Conservation (phyloP, 371 early-diverging fungal genomes). For the Rhizopus stolonifer region DNA sequence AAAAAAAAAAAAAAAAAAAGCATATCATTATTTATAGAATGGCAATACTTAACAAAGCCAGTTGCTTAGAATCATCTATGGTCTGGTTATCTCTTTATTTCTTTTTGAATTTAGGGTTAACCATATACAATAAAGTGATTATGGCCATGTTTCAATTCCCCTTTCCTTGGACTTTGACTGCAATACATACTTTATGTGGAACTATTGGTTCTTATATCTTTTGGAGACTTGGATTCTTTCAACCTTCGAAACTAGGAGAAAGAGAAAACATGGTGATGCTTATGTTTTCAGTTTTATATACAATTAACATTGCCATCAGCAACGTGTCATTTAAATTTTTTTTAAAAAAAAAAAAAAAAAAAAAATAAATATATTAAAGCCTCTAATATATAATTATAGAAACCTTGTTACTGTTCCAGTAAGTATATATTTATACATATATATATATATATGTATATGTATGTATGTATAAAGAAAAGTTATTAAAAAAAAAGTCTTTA, state of each 20-base stretch:
- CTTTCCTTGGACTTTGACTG: constrained; percentile 89
- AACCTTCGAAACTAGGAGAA: constrained; percentile 57
- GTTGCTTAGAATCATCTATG: constrained; percentile 42
- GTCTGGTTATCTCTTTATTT: constrained; percentile 76
- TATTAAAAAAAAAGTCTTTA: background rate
- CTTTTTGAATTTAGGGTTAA: constrained; percentile 74
- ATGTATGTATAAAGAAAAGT: too few species aligned
- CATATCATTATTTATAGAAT: too few species aligned
- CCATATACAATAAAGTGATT: constrained; percentile 86
- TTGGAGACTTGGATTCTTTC: constrained; percentile 55
- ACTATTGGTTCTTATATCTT: constrained; percentile 65
- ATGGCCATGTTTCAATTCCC: constrained; percentile 72
- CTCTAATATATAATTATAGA: constrained; percentile 18
- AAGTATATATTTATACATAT: too few species aligned
- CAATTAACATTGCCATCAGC: constrained; percentile 86
- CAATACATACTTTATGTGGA: constrained; percentile 77
- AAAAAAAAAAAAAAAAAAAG: too few species aligned
- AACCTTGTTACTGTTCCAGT: constrained; percentile 55
- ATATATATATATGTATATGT: too few species aligned
- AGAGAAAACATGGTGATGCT: constrained; percentile 74
- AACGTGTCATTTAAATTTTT: constrained; percentile 66
- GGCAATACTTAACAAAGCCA: background rate
- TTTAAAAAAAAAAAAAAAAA: background rate
- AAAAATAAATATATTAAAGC: background rate
- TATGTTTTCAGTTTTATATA: constrained; percentile 83